Evolutionary conservation across 176 grass and related monocot species (phyloP).

Genomic region (Panicum miliaceum): DNA sequence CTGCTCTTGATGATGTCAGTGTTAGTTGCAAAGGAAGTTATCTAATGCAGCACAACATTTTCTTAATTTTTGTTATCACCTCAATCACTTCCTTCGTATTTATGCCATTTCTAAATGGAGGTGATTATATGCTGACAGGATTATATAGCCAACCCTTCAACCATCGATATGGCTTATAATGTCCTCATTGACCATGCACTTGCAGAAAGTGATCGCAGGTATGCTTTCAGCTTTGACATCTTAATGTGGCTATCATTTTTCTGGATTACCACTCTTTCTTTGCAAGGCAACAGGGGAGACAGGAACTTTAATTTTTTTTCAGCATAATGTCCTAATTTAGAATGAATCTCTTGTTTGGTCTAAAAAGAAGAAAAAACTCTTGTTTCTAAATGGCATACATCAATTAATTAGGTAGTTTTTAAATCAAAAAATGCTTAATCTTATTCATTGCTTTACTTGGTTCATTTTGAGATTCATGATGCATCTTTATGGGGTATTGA

Average conservation of each 20-base stretch:
- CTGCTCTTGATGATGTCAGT: not conserved
- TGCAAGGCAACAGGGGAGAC: not conserved
- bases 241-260: conserved; percentile 27
- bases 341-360: conserved; percentile 9
- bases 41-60: conserved; percentile 5
- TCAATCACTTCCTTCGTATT: conserved; percentile 11
- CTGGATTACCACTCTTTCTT: conserved; percentile 22
- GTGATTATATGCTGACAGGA: conserved; percentile 75
- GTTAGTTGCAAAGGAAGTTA: conserved; percentile 25
- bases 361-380: not conserved
- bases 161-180: conserved; percentile 92
- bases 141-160: conserved; percentile 84
- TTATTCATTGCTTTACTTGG: conserved; percentile 12
- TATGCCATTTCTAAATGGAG: conserved; percentile 35
- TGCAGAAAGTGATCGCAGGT: conserved; percentile 97
- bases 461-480: conserved; percentile 24
- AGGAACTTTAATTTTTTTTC: conserved; percentile 20
- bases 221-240: conserved; percentile 42
- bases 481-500: conserved; percentile 23
- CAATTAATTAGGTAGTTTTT: conserved; percentile 2
- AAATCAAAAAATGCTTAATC: not conserved
- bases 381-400: conserved; percentile 23
- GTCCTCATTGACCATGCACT: conserved; percentile 94
- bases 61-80: conserved; percentile 26
- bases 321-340: not conserved